These are phyloP conservation scores for Hibiscus tridactylites DNA, from an alignment of 345 rosid genomes.

Conservation along the genomic window DNA sequence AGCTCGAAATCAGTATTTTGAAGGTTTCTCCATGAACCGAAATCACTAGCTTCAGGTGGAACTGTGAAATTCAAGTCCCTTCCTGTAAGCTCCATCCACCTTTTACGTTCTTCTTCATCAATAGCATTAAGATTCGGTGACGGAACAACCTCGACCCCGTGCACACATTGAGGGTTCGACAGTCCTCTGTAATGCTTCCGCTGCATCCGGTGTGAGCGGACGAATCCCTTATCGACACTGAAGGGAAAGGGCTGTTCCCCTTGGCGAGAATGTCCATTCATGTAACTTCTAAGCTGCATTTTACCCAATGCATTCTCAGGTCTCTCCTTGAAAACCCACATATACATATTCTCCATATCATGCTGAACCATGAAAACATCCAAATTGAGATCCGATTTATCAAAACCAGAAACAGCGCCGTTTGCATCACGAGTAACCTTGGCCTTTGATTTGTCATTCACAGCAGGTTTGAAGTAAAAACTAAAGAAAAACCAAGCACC, in stretches of 20 bases:
- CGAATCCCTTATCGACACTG: constrained; percentile 84
- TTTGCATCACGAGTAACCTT: neutral
- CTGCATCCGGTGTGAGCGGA: constrained; percentile 94
- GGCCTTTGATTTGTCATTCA: constrained; percentile 7
- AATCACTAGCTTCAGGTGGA: constrained; percentile 80
- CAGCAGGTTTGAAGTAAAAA: constrained; percentile 4
- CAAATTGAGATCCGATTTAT: constrained; percentile 3
- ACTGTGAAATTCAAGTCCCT: constrained; percentile 70
- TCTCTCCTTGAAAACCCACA: constrained; percentile 8
- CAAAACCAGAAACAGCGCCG: neutral
- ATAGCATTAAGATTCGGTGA: constrained; percentile 64
- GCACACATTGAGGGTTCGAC: constrained; percentile 93
- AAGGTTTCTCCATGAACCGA: constrained; percentile 86
- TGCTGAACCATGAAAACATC: constrained; percentile 5
- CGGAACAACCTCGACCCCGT: constrained; percentile 73
- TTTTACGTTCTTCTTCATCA: constrained; percentile 77
- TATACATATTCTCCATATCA: constrained; percentile 3
- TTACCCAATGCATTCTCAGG: neutral
- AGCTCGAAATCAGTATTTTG: constrained; percentile 90
- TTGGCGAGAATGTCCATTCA: constrained; percentile 95
- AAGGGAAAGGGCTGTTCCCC: constrained; percentile 90
- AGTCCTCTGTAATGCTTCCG: constrained; percentile 94
- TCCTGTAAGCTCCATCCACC: constrained; percentile 89
- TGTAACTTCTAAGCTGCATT: constrained; percentile 16
- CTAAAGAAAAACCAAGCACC: constrained; percentile 5